Base-by-base conservation (phyloP, 352 stramenopile species). In the Phytopythium cucurbitacearum region DNA sequence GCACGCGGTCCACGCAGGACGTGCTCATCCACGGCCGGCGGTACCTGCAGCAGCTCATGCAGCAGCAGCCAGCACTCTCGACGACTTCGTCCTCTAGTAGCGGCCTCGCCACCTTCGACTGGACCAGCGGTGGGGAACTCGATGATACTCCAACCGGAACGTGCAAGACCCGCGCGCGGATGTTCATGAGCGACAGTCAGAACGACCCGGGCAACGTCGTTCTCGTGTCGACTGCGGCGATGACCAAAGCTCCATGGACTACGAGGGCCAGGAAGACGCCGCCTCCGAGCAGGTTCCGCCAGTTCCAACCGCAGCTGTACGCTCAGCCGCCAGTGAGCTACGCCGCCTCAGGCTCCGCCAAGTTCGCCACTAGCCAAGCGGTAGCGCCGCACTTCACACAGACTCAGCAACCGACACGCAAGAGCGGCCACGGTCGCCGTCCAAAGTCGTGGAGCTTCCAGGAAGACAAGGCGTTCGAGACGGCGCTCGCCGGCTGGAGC, bases 381-480 rank as follows among this genome's bases (percentile, higher is more conserved):
- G 21, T 28, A 28, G 21, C 21, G 21, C 1, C 21, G 21, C 21
- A 28, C 21, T 28, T 28, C 21, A 28, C 21, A 28, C 53, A 62
- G 16, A 53, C 50, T 28, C 53, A 62, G 15, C 62, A 47, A n/a
- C 60, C 60, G 15, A 12, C 47, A 35, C 54, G 52, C 48, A 60
- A 48, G 32, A 60, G 40, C 21, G 67, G 67, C 42, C 71, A 71
- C 48, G 59, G 53, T 42, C 47, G 53, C 33, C 56, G 52, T 4
- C 53, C 64, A n/a, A 89, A 80, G 36, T 48, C 62, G 10, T 95
- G 85, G 85, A 91, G 64, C 34, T 87, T 89, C 40, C 72, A 92
- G 47, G 83, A 95, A 62, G 83, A 95, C 56, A 89, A 90, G 63
- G 65, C 74, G 3, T 84, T 95, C 51, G 85, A 95, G 62, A 80